Percentiles rank a stretch among this genome's conserved stretches.
Evolutionary conservation across 192 early-diverging fungal genomes (phyloP).

Genomic region (Coemansia sp.): DNA sequence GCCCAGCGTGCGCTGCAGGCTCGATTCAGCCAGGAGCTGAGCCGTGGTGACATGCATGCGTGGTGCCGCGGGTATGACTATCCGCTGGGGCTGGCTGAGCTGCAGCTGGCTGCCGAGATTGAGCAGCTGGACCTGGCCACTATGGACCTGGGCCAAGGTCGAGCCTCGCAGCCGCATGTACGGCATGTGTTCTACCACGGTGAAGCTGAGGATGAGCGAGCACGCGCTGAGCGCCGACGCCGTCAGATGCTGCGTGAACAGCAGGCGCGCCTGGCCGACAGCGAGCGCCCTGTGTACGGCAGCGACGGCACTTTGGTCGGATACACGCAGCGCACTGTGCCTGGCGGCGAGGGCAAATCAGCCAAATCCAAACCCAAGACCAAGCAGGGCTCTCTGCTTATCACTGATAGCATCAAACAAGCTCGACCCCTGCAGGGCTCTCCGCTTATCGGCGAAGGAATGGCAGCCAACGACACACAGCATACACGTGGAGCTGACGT

Average conservation of each 20-base stretch:
- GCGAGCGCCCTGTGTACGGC: constrained; percentile 39
- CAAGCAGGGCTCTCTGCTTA: too few relatives aligned
- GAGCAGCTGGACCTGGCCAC: constrained; percentile 48
- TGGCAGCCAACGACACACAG: constrained; percentile 10
- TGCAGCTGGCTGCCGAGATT: constrained; percentile 48
- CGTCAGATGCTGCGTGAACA: constrained; percentile 42
- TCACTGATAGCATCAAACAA: background rate
- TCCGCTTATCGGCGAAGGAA: background rate
- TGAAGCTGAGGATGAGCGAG: constrained; percentile 45
- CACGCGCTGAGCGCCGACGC: constrained; percentile 35
- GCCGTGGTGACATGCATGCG: constrained; percentile 50
- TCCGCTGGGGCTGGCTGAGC: constrained; percentile 32
- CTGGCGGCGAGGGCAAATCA: background rate
- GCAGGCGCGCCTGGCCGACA: constrained; percentile 38
- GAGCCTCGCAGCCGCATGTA: constrained; percentile 27
- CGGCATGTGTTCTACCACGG: constrained; percentile 54
- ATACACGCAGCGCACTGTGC: constrained; percentile 23
- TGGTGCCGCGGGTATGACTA: constrained; percentile 55
- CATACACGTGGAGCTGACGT: constrained; percentile 1
- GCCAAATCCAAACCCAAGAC: background rate
- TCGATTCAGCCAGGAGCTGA: constrained; percentile 74
- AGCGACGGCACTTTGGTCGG: constrained; percentile 52
- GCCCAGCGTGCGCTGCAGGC: constrained; percentile 77
- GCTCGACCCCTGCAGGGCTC: too few relatives aligned
- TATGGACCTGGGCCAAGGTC: constrained; percentile 48